These are phyloP conservation scores for Ambrosia trifida DNA, from an alignment of 129 eudicot species.

Conservation along the genomic window DNA sequence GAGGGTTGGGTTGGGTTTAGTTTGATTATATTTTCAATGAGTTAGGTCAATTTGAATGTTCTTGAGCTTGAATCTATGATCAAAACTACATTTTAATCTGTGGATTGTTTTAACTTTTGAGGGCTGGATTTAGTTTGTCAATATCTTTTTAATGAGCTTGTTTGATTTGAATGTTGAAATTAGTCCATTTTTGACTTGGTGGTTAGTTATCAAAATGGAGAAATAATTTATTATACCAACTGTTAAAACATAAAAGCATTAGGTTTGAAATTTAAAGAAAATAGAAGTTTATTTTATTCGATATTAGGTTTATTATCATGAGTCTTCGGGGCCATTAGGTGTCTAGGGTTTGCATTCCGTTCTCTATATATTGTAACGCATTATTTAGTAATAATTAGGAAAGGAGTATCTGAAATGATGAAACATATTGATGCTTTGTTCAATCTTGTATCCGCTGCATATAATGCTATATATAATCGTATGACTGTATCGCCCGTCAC, in stretches of 20 bases:
- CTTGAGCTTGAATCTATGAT: too few relatives aligned
- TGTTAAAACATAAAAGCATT: slow-evolving; percentile 1
- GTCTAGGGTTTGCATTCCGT: too few relatives aligned
- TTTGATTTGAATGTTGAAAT: slow-evolving; percentile 7
- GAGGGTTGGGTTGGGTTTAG: too few relatives aligned
- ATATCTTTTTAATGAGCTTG: neutral
- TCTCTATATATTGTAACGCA: too few relatives aligned
- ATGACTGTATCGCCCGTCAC: neutral
- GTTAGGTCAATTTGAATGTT: too few relatives aligned
- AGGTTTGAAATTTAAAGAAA: slow-evolving; percentile 12
- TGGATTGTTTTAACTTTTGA: too few relatives aligned
- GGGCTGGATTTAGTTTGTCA: neutral
- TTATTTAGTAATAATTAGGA: neutral
- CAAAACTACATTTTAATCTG: too few relatives aligned
- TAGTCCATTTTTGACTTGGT: slow-evolving; percentile 11
- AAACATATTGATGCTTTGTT: slow-evolving; percentile 18
- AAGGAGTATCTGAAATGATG: slow-evolving; percentile 19
- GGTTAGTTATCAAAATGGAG: neutral
- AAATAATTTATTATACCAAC: neutral
- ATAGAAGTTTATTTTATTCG: neutral
- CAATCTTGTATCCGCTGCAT: neutral
- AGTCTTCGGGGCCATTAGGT: too few relatives aligned
- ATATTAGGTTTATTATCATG: too few relatives aligned
- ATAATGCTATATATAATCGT: neutral
- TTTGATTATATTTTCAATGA: too few relatives aligned